Evolutionary conservation across 2,329 filamentous ascomycete genomes (phyloP), one percentile per base, ranked within the genome.

Genomic region (Diaporthe vaccinii): DNA sequence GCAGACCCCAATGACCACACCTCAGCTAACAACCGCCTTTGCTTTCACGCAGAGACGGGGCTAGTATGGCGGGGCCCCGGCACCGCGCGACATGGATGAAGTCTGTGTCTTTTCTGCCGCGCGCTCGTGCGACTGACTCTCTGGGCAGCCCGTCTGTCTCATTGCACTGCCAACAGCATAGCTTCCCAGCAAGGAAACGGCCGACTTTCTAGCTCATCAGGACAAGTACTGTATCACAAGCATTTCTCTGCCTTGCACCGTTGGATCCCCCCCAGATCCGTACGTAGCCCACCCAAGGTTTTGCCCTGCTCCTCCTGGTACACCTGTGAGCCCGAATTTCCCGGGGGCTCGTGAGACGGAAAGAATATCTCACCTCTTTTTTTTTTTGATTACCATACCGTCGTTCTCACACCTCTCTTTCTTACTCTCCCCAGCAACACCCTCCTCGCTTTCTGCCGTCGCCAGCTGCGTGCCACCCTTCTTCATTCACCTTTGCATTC

Each of bases 1-100:
- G 70, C 57, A 49, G 49, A 31, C 72, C 39, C 31, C 74, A 74
- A 65, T 74, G 57, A 71, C 74, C 72, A 67, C 70, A 44, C 46
- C 57, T 39, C 62, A 53, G 46, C 65, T 68, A 68, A 68, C 22
- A 1, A 53, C 46, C 65, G 65, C 46, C 46, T 53, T 4, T 53
- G 31, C 46, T 68, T 68, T 68, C 65, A 68, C 46, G 46, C 46
- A 53, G 46, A 68, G 46, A 68, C n/a, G 20, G 72, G 62, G 57
- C 65, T 74, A 67, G 25, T 72, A 61, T 76, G 67, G 72, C 67
- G 75, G 72, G 72, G 75, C 72, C 75, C 75, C 75, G 74, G 74
- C 74, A 55, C 62, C 51, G 34, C 72, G 25, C 31, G 46, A 61
- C 61, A 76, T 75, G 71, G 71, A 71, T 57, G 55, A 73, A 65